A percentile compares a stretch with the other conserved stretches of the same genome.
Evolutionary conservation across 2,329 filamentous ascomycete species (phyloP).

Genomic region (Niveomyces coronatus): DNA sequence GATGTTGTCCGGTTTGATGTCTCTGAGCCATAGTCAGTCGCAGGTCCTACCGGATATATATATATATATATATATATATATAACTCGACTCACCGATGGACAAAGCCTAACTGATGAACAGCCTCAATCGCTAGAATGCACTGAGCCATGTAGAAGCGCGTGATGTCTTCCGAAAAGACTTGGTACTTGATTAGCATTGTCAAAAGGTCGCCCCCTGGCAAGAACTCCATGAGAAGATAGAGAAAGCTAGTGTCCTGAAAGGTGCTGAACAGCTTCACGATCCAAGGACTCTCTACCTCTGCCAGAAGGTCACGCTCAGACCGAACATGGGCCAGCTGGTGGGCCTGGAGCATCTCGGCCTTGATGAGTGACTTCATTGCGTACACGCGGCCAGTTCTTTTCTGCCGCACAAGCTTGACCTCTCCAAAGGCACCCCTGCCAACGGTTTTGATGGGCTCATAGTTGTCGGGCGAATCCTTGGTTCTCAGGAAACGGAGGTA

Average conservation of each 20-base stretch:
- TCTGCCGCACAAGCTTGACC: conserved; percentile 94
- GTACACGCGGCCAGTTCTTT: conserved; percentile 92
- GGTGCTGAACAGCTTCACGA: conserved; percentile 95
- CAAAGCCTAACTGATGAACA: conserved; percentile 94
- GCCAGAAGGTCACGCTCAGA: conserved; percentile 96
- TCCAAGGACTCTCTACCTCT: conserved; percentile 98
- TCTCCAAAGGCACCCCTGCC: conserved; percentile 98
- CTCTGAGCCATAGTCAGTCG: no score
- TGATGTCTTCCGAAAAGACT: conserved; percentile 98
- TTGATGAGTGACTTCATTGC: conserved; percentile 98
- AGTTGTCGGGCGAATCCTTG: conserved; percentile 88
- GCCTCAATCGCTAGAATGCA: conserved; percentile 97
- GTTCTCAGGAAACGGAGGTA: conserved; percentile 92
- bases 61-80: neutral
- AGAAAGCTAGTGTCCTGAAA: conserved; percentile 95
- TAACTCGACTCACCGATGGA: conserved; percentile 81
- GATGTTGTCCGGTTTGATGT: conserved; percentile 99
- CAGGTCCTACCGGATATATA: neutral
- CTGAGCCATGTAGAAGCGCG: conserved; percentile 97
- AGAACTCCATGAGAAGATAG: conserved; percentile 99
- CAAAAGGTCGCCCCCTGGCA: conserved; percentile 97
- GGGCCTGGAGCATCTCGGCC: conserved; percentile 99
- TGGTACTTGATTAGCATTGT: conserved; percentile 99
- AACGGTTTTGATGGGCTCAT: conserved; percentile 93
- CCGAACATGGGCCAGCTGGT: conserved; percentile 93